These are phyloP conservation scores for Fusarium caatingaense DNA, from an alignment of 2,329 filamentous ascomycete species.

Conservation along the genomic window DNA sequence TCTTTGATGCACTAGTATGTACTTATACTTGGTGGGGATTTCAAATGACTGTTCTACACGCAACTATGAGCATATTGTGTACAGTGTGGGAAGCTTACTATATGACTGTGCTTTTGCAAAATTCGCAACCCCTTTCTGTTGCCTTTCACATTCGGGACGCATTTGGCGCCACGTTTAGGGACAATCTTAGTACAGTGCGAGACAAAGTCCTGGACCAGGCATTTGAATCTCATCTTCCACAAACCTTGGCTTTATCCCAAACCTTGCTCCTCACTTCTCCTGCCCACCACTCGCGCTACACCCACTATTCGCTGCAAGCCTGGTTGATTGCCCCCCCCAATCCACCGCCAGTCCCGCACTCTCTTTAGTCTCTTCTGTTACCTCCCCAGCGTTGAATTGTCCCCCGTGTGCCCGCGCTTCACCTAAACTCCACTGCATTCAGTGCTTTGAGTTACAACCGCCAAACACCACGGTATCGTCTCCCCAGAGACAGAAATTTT, in stretches of 20 bases:
- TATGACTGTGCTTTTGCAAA: conserved; percentile 1
- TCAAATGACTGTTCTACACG: conserved; percentile 4
- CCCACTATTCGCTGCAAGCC: conserved; percentile 32
- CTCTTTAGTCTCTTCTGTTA: conserved; percentile 10
- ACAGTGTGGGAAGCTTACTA: neutral
- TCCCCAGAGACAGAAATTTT: conserved; percentile 49
- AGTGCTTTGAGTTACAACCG: conserved; percentile 38
- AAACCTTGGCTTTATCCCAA: conserved; percentile 37
- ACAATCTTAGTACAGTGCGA: conserved; percentile 39
- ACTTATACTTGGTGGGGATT: conserved; percentile 1
- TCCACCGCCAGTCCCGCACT: conserved; percentile 22
- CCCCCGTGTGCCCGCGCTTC: conserved; percentile 30
- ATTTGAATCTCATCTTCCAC: conserved; percentile 31
- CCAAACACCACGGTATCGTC: conserved; percentile 37
- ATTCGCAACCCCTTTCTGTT: conserved; percentile 13
- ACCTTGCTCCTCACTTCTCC: conserved; percentile 32
- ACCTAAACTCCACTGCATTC: conserved; percentile 41
- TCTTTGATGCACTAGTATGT: neutral
- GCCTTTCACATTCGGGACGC: conserved; percentile 13
- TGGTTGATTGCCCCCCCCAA: conserved; percentile 33
- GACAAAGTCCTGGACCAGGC: conserved; percentile 11
- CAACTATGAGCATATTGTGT: conserved; percentile 1
- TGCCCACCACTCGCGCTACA: conserved; percentile 24
- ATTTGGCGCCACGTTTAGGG: conserved; percentile 15
- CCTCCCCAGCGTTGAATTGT: conserved; percentile 25